phyloP scores from a whole-genome alignment of 202 grass and related monocot genomes.

The Elaeis oleifera region DNA sequence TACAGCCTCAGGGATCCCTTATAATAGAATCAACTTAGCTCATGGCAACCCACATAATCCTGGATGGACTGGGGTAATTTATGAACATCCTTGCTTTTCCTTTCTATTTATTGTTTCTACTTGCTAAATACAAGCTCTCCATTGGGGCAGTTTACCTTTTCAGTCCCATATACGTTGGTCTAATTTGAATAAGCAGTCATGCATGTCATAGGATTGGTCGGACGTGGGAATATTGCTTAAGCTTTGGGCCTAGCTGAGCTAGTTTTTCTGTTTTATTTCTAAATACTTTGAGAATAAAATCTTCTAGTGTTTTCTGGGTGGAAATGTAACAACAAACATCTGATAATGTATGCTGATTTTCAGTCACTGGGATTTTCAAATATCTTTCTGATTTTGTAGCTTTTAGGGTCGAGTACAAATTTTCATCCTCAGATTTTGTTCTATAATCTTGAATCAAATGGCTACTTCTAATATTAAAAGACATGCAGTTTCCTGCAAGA shows the following conservation, averaged over 20 bases:
- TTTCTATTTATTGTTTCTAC: not conserved
- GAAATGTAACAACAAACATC: too few species aligned
- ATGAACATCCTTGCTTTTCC: conserved; percentile 12
- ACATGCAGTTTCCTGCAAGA: too few species aligned
- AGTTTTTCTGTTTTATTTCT: not conserved
- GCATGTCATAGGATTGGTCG: not conserved
- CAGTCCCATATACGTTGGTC: not conserved
- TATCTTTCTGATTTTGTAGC: too few species aligned
- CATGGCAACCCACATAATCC: conserved; percentile 88
- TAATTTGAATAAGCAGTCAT: not conserved
- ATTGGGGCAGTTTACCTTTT: too few species aligned
- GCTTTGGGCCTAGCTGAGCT: not conserved
- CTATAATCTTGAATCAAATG: too few species aligned
- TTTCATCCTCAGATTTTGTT: too few species aligned
- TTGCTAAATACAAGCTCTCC: not conserved
- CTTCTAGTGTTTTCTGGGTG: too few species aligned
- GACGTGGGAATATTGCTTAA: not conserved
- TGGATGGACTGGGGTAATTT: conserved; percentile 91
- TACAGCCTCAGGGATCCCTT: conserved; percentile 86
- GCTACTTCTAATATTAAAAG: too few species aligned
- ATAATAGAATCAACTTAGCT: conserved; percentile 90
- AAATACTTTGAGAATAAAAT: too few species aligned
- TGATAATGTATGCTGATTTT: too few species aligned
- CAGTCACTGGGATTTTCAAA: too few species aligned
- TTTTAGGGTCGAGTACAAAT: too few species aligned